Evolutionary conservation across 306 rosid genomes (phyloP), one percentile per base, ranked within the genome.

Genomic region (Lagenaria siceraria): DNA sequence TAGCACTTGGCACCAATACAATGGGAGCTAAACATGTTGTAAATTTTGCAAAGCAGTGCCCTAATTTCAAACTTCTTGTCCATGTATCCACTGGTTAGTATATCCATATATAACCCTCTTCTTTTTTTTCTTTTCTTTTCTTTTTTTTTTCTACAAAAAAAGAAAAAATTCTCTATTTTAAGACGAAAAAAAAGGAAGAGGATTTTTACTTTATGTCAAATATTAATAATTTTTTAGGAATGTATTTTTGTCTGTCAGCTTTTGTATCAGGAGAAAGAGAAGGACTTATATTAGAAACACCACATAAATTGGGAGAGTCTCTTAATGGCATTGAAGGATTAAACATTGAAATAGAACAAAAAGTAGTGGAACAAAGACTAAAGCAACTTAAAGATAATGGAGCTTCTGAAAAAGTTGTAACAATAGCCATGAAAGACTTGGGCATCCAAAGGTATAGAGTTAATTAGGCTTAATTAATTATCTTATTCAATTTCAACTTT

Each of bases 41-140:
- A 35, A 83, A 42, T 83, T 93, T 93, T 56, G 89, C 97, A 17
- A 88, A 93, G 82, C 69, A 81, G 13, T 91, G 96, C 25, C 40
- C 43, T 5, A 86, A 77, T 48, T 68, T 91, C 14, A 69, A 86
- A 90, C 83, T 90, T 40, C 78, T 93, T 14, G 64, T 91, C 66
- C 97, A 93, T 72, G 85, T 91, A 25, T 93, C 98, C 69, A 93
- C 98, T 48, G 98, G 98, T 89, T 22, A 35, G 85, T 56, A 38
- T 42, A 40, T 8, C 10, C 48, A 29, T 29, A 29, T 29, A 29
- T 29, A 29, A 29, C 33, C 1, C n/a, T n/a, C n/a, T 29, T 29
- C 12, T 3, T 46, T 0, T 46, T 10, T 46, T 10, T 0, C 51
- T 46, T 46, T 46, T 46, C 11, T 11, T 46, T 12, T 46, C 51